These are phyloP conservation scores for Geum urbanum DNA, from an alignment of 306 rosid genomes.

Conservation along the genomic window DNA sequence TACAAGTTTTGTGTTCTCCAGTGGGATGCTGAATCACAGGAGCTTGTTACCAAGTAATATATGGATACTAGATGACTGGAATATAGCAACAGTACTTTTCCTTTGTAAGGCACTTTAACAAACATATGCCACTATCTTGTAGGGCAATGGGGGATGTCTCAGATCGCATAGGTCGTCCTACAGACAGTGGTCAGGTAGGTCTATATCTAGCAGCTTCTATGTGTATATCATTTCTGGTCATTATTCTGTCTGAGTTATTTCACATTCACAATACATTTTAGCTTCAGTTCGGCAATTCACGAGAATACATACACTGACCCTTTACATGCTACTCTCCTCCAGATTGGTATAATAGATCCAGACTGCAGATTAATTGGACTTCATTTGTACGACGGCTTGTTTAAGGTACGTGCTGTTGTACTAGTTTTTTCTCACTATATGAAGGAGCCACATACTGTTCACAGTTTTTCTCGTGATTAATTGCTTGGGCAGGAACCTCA, in stretches of 20 bases:
- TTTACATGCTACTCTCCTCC: constrained; percentile 33
- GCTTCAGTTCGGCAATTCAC: constrained; percentile 8
- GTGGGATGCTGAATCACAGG: constrained; percentile 86
- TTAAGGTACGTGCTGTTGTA: constrained; percentile 54
- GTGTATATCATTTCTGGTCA: constrained; percentile 11
- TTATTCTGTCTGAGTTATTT: background rate
- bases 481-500: constrained; percentile 4
- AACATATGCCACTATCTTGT: constrained; percentile 16
- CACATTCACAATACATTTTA: constrained; percentile 9
- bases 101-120: constrained; percentile 1
- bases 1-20: constrained; percentile 97
- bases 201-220: constrained; percentile 10
- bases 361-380: constrained; percentile 97
- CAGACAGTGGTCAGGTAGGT: constrained; percentile 92
- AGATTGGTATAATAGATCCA: constrained; percentile 99
- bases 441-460: background rate
- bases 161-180: constrained; percentile 96
- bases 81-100: background rate
- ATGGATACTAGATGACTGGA: background rate
- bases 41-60: constrained; percentile 56
- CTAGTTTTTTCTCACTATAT: background rate
- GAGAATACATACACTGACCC: constrained; percentile 1
- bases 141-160: constrained; percentile 99
- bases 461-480: background rate
- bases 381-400: constrained; percentile 93